Percentiles rank a stretch among this genome's conserved stretches.
These are phyloP conservation scores for Starmerella floris DNA, from an alignment of 805 yeast genomes.

Conservation along the genomic window DNA sequence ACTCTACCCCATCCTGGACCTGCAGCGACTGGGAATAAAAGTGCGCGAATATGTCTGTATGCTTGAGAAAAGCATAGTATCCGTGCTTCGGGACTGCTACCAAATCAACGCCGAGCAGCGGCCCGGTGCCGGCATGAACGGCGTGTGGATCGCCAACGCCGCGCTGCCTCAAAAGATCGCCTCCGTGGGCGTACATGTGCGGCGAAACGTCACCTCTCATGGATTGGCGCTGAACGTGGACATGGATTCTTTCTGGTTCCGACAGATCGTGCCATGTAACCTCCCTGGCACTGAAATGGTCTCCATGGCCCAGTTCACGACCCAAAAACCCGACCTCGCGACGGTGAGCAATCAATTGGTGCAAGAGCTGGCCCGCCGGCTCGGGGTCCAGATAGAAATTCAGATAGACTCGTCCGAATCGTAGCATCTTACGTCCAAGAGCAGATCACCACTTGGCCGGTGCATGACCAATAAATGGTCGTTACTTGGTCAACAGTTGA, in stretches of 20 bases:
- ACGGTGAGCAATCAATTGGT: constrained; percentile 36
- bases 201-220: constrained; percentile 73
- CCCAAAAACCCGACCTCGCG: constrained; percentile 21
- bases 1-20: constrained; percentile 64
- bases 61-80: constrained; percentile 46
- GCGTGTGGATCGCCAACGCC: constrained; percentile 55
- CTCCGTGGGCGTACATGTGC: constrained; percentile 78
- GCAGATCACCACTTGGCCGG: too few species aligned
- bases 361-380: constrained; percentile 16
- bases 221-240: constrained; percentile 72
- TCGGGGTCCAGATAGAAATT: constrained; percentile 1
- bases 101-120: constrained; percentile 40
- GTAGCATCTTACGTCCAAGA: too few species aligned
- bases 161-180: constrained; percentile 50
- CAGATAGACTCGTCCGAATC: too few species aligned
- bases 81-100: constrained; percentile 30
- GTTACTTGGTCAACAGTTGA: too few species aligned
- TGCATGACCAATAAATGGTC: too few species aligned
- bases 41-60: constrained; percentile 53
- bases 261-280: constrained; percentile 75
- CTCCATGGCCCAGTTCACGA: constrained; percentile 17
- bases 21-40: constrained; percentile 45
- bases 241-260: constrained; percentile 61
- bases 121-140: constrained; percentile 46
- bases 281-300: constrained; percentile 53